phyloP scores from a whole-genome alignment of 148 eudicot species.

The Camellia lanceoleosa region DNA sequence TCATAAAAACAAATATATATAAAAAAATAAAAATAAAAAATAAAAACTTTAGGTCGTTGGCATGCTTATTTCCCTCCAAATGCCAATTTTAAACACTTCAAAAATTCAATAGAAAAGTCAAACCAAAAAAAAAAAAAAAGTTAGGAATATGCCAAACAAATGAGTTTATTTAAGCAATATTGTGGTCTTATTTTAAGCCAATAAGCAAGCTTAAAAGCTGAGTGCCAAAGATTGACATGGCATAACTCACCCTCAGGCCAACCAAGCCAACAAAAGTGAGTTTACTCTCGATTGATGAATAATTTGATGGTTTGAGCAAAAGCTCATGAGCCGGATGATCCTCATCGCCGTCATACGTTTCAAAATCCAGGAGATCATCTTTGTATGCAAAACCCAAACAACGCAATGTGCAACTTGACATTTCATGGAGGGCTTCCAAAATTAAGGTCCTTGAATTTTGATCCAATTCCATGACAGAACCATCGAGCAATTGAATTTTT shows the following conservation, averaged over 20 bases:
- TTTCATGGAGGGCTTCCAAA: constrained; percentile 15
- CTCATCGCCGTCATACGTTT: constrained; percentile 27
- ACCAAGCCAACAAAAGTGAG: constrained; percentile 33
- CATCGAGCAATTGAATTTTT: constrained; percentile 28
- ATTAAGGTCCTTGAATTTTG: constrained; percentile 13
- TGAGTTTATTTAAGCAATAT: too few relatives aligned
- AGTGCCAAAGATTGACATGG: too few relatives aligned
- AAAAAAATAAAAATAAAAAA: too few relatives aligned
- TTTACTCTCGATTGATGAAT: constrained; percentile 28
- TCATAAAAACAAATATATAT: too few relatives aligned
- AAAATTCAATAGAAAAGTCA: too few relatives aligned
- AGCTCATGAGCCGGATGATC: constrained; percentile 35
- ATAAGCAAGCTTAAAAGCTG: too few relatives aligned
- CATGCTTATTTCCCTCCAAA: too few relatives aligned
- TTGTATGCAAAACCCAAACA: constrained; percentile 33
- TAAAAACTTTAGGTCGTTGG: too few relatives aligned
- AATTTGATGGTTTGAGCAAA: constrained; percentile 25
- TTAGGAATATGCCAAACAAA: too few relatives aligned
- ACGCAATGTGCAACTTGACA: constrained; percentile 28
- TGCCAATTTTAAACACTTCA: too few relatives aligned
- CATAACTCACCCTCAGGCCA: constrained; percentile 28
- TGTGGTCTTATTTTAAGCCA: too few relatives aligned
- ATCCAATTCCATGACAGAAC: constrained; percentile 28
- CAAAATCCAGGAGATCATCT: constrained; percentile 27
- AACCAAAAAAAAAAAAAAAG: too few relatives aligned